Base-by-base conservation (phyloP, 208 protist species). In the Sergeia podlipaevii region DNA sequence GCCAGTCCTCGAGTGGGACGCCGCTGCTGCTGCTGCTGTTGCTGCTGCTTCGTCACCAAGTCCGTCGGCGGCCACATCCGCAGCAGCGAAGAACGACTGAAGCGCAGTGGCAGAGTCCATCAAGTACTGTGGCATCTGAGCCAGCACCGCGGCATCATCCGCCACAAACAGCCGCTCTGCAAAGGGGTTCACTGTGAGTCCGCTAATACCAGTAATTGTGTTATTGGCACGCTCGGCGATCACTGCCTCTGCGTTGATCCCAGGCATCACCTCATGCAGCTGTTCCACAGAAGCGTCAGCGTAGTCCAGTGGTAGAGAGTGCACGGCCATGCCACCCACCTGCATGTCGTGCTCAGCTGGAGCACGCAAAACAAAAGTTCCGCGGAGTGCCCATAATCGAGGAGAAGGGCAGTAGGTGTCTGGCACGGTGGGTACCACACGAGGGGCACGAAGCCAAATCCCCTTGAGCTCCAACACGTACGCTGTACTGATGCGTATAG, bases 321-420 rank as follows among this genome's bases (percentile, higher is more conserved):
- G 27, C 39, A 60, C 49, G 2, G 33, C 38, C 13, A 66, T 32
- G 21, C 62, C 53, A 59, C 64, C 23, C 10, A 39, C 33, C 23
- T 26, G 34, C 50, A 37, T 23, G 11, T 33, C 47, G 39, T 46
- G 46, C 1, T 13, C 23, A 17, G 53, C 56, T 28, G 45, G 44
- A 32, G 41, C 27, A 24, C 65, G 65, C 49, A 68, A 61, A 17
- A 85, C 52, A 27, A 71, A 65, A 50, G 65, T 80, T 50, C 76
- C 48, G 4, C 82, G 77, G 28, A 90, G 10, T 4, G 67, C 77
- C 82, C 82, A 90, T 43, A 90, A 56, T 4, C 75, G 71, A 30
- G 74, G 72, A 8, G 75, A 81, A 7, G 78, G 82, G 18, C 48
- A 43, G 69, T 82, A 82, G 0, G 37, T 0, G 2, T 49, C 30